These are phyloP conservation scores for Trametes meyenii DNA, from an alignment of 768 basidiomycete species.

Conservation along the genomic window DNA sequence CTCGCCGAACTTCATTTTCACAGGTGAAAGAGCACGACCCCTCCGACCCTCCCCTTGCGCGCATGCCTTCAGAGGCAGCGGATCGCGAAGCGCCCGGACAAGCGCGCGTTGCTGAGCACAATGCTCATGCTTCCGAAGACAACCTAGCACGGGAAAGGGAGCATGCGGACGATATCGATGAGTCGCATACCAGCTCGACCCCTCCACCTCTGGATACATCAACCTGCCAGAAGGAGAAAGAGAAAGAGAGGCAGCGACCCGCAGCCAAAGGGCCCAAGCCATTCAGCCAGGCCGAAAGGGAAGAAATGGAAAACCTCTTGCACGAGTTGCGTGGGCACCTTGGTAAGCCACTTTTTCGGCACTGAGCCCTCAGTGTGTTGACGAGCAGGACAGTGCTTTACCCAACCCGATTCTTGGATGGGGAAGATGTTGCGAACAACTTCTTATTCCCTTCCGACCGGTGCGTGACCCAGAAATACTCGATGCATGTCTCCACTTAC, in stretches of 20 bases:
- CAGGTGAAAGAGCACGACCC: constrained; percentile 48
- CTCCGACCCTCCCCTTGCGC: constrained; percentile 49
- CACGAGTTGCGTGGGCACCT: constrained; percentile 81
- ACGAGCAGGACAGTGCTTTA: constrained; percentile 63
- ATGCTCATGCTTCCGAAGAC: constrained; percentile 25
- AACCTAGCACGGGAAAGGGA: constrained; percentile 24
- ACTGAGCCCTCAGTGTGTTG: background rate
- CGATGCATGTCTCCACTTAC: constrained; percentile 10
- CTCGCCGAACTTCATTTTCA: background rate
- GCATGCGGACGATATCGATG: constrained; percentile 19
- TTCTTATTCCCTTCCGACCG: constrained; percentile 91
- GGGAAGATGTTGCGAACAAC: constrained; percentile 90
- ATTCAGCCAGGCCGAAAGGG: constrained; percentile 81
- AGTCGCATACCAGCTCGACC: constrained; percentile 26
- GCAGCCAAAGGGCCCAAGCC: constrained; percentile 59
- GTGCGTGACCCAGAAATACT: constrained; percentile 39
- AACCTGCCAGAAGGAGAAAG: constrained; percentile 28
- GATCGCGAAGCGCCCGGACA: constrained; percentile 40
- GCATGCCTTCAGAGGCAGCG: constrained; percentile 60
- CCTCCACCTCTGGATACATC: constrained; percentile 20
- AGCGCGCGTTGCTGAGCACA: constrained; percentile 26
- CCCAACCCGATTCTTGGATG: constrained; percentile 86
- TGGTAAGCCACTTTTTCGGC: constrained; percentile 49
- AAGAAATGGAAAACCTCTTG: constrained; percentile 87
- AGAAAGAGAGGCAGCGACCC: constrained; percentile 42